Percentiles rank a stretch among this genome's conserved stretches.
Conservation (phyloP, 345 rosid genomes). For the Boechera stricta region DNA sequence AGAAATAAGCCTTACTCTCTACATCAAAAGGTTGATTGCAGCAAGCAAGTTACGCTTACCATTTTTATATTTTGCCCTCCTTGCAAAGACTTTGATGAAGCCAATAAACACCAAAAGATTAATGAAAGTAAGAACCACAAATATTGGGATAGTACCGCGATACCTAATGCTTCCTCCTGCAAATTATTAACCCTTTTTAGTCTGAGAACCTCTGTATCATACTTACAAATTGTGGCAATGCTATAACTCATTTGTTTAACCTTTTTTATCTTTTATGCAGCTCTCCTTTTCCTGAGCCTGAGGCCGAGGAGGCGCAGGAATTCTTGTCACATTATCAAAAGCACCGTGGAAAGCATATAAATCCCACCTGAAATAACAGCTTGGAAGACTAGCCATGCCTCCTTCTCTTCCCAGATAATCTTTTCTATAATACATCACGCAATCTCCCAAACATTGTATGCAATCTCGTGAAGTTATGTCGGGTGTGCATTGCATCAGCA, state of each 20-base stretch:
- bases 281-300: neutral
- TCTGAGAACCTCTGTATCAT: neutral
- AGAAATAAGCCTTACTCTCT: neutral
- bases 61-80: neutral
- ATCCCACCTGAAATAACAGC: constrained; percentile 55
- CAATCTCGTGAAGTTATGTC: constrained; percentile 49
- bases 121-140: constrained; percentile 25
- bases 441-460: constrained; percentile 28
- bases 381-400: constrained; percentile 47
- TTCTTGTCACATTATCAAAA: neutral
- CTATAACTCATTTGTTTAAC: neutral
- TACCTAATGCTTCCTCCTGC: neutral
- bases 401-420: constrained; percentile 39
- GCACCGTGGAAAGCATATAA: constrained; percentile 18
- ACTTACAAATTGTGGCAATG: neutral
- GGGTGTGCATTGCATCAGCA: constrained; percentile 56
- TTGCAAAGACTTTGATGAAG: neutral
- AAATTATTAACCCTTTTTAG: neutral
- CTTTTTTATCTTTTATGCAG: neutral
- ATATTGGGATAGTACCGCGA: neutral
- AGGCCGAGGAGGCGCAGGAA: constrained; percentile 25
- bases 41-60: neutral
- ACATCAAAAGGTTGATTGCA: neutral
- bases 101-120: neutral
- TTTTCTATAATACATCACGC: constrained; percentile 12